Evolutionary conservation across 2,329 filamentous ascomycete genomes (phyloP), one percentile per base, ranked within the genome.

Genomic region (Esteya vermicola): DNA sequence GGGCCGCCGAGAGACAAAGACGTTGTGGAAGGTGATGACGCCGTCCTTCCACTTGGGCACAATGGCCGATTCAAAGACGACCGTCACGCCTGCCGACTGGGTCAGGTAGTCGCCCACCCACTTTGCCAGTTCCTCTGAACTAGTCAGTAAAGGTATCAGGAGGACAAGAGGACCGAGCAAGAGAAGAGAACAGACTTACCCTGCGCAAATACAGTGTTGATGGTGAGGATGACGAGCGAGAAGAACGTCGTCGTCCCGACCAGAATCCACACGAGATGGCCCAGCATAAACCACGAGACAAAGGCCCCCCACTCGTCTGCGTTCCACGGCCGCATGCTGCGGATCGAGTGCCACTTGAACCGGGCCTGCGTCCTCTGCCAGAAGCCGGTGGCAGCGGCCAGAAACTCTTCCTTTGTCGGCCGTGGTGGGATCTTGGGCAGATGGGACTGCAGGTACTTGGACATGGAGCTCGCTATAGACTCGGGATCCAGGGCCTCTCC

Each of bases 271-370:
- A 94, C 73, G 9, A 98, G 67, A 58, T 98, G 91, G 0, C 89
- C 91, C 40, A 95, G 70, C 46, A 96, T 72, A 46, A 98, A 81
- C 89, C 89, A 96, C 3, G 91, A 96, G 39, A 85, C 76, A 47
- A 98, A 89, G 4, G 91, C 91, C 34, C 86, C 84, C 67, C 94
- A 95, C 62, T 98, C 91, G 57, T 98, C 91, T 19, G 81, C 74
- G 57, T 93, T 98, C 75, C 91, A 98, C 1, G 91, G 91, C 28
- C 91, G 73, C 57, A 83, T 84, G 56, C 88, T 94, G 54, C 88
- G 72, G 51, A 98, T 98, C 3, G 91, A 93, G 52, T 91, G 80
- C 91, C 91, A 98, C 60, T 98, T 98, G 64, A 96, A 93, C 31
- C 86, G 81, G 20, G 96, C 83, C 54, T 81, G 85, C 33, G 95